Evolutionary conservation across 2,329 filamentous ascomycete genomes (phyloP), one percentile per base, ranked within the genome.

Genomic region (Ascomycota sp.): DNA sequence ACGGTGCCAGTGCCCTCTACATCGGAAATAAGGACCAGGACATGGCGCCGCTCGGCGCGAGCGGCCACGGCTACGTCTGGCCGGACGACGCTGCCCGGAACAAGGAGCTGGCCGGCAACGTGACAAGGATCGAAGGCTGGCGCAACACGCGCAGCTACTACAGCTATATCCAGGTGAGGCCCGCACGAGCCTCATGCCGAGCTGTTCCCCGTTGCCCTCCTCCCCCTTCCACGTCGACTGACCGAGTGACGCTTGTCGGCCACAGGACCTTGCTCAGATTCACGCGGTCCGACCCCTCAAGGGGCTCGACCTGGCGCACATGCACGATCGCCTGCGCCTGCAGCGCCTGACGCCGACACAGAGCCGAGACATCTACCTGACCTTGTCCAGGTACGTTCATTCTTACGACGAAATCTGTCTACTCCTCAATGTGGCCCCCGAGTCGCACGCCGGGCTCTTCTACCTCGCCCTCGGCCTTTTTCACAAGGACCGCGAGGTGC

Each of bases 61-160:
- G 67, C 9, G 86, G 86, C 0, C 89, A 95, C 47, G 89, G 89
- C 25, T 95, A 92, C 47, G 86, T 98, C 22, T 98, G 89, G 89
- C 57, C 76, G 3, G 81, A 93, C 42, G 82, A 94, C 32, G 58
- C 62, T 25, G 65, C 75, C 7, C 86, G 82, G 52, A 67, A 78
- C 42, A 76, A 75, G 42, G 89, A 98, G 53, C 66, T 98, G 23
- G 79, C 83, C 11, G 86, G 83, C 3, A 93, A 92, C 36, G 82
- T 89, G 28, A 82, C 80, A 33, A 68, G 89, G 33, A 91, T 98
- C 36, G 89, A 98, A 56, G 89, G 86, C 33, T 98, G 89, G 89
- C 73, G 89, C 40, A 91, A 82, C 38, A 95, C 89, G 1, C 67
- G 89, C 35, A 92, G 81, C 44, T 98, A 98, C 48, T 93, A 91